Conservation (phyloP, 371 early-diverging fungal genomes). For the Apophysomyces elegans region DNA sequence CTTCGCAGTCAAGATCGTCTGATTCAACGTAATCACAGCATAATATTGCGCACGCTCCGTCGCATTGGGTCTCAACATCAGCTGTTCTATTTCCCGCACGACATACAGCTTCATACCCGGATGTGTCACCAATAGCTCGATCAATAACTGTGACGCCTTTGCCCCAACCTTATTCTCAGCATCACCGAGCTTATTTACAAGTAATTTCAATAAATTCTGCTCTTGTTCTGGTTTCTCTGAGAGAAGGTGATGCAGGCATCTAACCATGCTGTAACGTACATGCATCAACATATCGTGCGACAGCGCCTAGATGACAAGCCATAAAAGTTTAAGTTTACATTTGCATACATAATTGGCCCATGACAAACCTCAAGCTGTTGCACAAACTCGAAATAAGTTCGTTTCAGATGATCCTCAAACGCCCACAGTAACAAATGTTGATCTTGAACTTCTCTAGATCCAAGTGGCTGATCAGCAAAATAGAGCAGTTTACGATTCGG, state of each 20-base stretch:
- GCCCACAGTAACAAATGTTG: slow-evolving; percentile 85
- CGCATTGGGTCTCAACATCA: slow-evolving; percentile 75
- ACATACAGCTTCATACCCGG: slow-evolving; percentile 92
- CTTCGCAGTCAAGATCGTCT: slow-evolving; percentile 78
- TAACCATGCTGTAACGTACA: slow-evolving; percentile 79
- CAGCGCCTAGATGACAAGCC: slow-evolving; percentile 50
- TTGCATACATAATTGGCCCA: background rate
- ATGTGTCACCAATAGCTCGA: slow-evolving; percentile 74
- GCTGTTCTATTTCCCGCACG: slow-evolving; percentile 83
- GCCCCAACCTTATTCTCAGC: slow-evolving; percentile 85
- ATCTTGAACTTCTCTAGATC: slow-evolving; percentile 59
- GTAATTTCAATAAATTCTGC: slow-evolving; percentile 85
- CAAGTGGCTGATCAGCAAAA: slow-evolving; percentile 87
- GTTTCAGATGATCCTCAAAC: slow-evolving; percentile 94
- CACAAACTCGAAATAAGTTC: slow-evolving; percentile 86
- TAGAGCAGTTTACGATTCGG: slow-evolving; percentile 86
- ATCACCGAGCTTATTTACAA: slow-evolving; percentile 97
- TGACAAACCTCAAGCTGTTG: slow-evolving; percentile 73
- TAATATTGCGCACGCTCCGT: slow-evolving; percentile 86
- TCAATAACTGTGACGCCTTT: slow-evolving; percentile 77
- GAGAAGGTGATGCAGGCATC: slow-evolving; percentile 77
- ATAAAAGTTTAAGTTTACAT: background rate
- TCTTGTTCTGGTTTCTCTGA: slow-evolving; percentile 94
- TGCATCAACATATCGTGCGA: slow-evolving; percentile 85
- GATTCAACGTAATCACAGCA: slow-evolving; percentile 87